Percentiles rank a stretch among this genome's conserved stretches.
phyloP scores from a whole-genome alignment of 495 filamentous ascomycete species.

The Neurospora cerealis region DNA sequence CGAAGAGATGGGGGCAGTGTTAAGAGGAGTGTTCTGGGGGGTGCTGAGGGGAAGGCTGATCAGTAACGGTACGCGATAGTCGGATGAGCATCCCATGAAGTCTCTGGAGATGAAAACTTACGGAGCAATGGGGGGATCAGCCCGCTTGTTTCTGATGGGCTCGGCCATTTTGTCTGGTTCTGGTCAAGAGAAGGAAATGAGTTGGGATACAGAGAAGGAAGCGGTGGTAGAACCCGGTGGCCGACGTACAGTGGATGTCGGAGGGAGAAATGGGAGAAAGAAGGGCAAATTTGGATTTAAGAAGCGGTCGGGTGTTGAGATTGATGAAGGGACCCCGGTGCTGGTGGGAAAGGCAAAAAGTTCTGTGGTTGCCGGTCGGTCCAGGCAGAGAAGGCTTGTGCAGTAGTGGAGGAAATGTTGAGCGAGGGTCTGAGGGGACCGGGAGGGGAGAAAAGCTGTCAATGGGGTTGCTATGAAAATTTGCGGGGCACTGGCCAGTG shows the following conservation, averaged over 20 bases:
- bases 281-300: not conserved
- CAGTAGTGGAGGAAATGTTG: conserved; percentile 20
- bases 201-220: conserved; percentile 1
- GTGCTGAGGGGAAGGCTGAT: conserved; percentile 46
- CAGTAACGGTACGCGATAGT: conserved; percentile 11
- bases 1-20: conserved; percentile 92
- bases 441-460: conserved; percentile 21
- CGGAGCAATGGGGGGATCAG: conserved; percentile 74
- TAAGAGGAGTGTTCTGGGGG: conserved; percentile 91
- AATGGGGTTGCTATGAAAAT: conserved; percentile 18
- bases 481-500: conserved; percentile 20
- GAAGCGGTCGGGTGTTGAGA: not conserved
- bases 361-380: not conserved
- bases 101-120: conserved; percentile 26
- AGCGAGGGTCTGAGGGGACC: conserved; percentile 2
- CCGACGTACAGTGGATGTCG: not conserved
- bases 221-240: not conserved
- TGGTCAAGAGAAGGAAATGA: conserved; percentile 2
- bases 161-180: conserved; percentile 58
- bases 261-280: not conserved
- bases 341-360: not conserved
- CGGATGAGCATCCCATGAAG: not conserved
- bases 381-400: conserved; percentile 5
- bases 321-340: not conserved
- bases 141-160: conserved; percentile 82